Percentiles rank a stretch among this genome's conserved stretches.
Conservation (phyloP, 148 eudicot genomes). For the Polygonum maritimum region DNA sequence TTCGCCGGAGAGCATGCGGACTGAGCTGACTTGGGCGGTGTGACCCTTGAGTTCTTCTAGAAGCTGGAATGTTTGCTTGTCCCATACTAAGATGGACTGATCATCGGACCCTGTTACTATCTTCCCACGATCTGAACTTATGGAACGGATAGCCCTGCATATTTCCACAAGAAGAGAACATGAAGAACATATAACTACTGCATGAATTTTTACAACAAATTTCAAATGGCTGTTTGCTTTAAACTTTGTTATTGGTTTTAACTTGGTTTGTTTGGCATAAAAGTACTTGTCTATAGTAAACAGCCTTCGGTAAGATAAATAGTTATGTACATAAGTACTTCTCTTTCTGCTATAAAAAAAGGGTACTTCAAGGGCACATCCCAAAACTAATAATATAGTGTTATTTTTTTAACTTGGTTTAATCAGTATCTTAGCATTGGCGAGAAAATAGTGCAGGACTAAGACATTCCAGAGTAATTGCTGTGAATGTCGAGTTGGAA, state of each 20-base stretch:
- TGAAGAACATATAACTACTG: no score
- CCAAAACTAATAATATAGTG: not conserved
- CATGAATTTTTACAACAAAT: not conserved
- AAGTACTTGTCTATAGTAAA: no score
- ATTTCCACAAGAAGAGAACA: not conserved
- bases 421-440: not conserved
- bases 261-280: not conserved
- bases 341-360: no score
- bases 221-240: not conserved
- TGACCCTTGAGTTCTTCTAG: slow-evolving; percentile 96
- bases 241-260: not conserved
- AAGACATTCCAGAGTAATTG: not conserved
- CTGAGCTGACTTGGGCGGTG: slow-evolving; percentile 64
- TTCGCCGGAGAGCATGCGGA: slow-evolving; percentile 89
- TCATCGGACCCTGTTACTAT: slow-evolving; percentile 94
- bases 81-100: slow-evolving; percentile 89
- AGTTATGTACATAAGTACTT: no score
- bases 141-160: slow-evolving; percentile 62
- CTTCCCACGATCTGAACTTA: slow-evolving; percentile 87
- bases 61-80: slow-evolving; percentile 83
- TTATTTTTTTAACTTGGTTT: not conserved
- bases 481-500: not conserved
- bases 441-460: not conserved
- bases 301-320: no score
- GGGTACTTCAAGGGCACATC: no score